Conservation (phyloP, 2,329 filamentous ascomycete genomes). For the Endocalyx cinctus region DNA sequence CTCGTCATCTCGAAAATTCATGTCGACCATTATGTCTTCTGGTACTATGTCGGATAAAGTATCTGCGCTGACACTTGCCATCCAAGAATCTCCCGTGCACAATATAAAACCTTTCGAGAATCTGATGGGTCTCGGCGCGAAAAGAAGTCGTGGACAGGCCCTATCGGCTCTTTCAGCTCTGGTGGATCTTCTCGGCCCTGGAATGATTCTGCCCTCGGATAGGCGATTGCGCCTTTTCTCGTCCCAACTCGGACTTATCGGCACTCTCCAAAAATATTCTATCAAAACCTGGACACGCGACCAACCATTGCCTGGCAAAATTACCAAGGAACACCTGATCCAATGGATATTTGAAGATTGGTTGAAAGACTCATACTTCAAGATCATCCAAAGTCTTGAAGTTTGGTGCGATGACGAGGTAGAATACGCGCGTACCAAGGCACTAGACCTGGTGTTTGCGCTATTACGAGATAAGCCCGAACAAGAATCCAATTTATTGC, state of each 20-base stretch:
- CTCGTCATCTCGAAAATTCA: slow-evolving; percentile 89
- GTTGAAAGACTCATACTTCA: slow-evolving; percentile 91
- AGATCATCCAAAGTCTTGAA: slow-evolving; percentile 86
- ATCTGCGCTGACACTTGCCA: slow-evolving; percentile 85
- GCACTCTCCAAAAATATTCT: slow-evolving; percentile 60
- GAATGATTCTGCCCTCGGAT: slow-evolving; percentile 75
- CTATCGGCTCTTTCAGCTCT: slow-evolving; percentile 88
- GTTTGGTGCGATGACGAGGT: slow-evolving; percentile 94
- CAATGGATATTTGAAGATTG: slow-evolving; percentile 93
- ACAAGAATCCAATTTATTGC: slow-evolving; percentile 89
- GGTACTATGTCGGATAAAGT: slow-evolving; percentile 97
- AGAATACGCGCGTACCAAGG: slow-evolving; percentile 82
- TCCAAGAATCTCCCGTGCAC: slow-evolving; percentile 94
- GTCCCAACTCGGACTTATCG: slow-evolving; percentile 71
- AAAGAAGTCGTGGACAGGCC: slow-evolving; percentile 89
- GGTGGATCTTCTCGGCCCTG: slow-evolving; percentile 90
- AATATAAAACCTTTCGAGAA: slow-evolving; percentile 86
- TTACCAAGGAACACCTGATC: slow-evolving; percentile 75
- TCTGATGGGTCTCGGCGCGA: slow-evolving; percentile 76
- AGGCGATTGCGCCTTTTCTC: slow-evolving; percentile 77
- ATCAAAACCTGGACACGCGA: slow-evolving; percentile 59
- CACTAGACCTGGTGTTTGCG: slow-evolving; percentile 87
- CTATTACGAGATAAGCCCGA: slow-evolving; percentile 93
- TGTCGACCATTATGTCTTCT: slow-evolving; percentile 93
- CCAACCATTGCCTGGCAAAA: slow-evolving; percentile 66